A percentile compares a stretch with the other conserved stretches of the same genome.
phyloP scores from a whole-genome alignment of 176 grass and related monocot genomes.

The Ampelocalamus luodianensis region DNA sequence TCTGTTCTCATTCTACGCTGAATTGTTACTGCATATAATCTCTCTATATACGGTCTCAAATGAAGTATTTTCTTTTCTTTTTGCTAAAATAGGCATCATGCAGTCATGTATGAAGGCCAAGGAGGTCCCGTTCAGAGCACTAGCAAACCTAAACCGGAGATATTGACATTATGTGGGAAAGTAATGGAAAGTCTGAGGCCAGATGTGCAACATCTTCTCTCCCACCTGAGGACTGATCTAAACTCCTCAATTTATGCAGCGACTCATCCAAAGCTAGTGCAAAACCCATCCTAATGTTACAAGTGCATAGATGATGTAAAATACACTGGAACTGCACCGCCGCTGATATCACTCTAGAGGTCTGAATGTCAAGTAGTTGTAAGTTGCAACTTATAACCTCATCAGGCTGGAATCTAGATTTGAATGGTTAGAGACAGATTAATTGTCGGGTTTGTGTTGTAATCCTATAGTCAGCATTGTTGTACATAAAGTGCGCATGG shows the following conservation, averaged over 20 bases:
- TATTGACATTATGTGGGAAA: conserved; percentile 88
- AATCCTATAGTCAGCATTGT: background rate
- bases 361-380: background rate
- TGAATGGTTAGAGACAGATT: background rate
- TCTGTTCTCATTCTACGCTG: background rate
- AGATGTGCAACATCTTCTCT: conserved; percentile 93
- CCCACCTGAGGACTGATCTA: conserved; percentile 79
- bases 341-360: background rate
- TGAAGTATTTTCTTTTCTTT: background rate
- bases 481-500: conserved; percentile 9
- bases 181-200: conserved; percentile 78
- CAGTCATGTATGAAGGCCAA: conserved; percentile 99
- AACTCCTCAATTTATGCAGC: conserved; percentile 89
- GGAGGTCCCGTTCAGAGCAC: conserved; percentile 89
- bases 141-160: conserved; percentile 94
- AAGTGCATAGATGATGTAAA: background rate
- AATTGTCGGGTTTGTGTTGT: background rate
- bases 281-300: conserved; percentile 54
- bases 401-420: conserved; percentile 5
- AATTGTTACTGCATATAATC: conserved; percentile 13
- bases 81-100: conserved; percentile 71
- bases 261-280: conserved; percentile 90
- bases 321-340: background rate
- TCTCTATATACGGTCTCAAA: background rate
- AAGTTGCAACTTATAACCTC: background rate